phyloP scores from a whole-genome alignment of 2,329 filamentous ascomycete species.

The Penicillium sp. region DNA sequence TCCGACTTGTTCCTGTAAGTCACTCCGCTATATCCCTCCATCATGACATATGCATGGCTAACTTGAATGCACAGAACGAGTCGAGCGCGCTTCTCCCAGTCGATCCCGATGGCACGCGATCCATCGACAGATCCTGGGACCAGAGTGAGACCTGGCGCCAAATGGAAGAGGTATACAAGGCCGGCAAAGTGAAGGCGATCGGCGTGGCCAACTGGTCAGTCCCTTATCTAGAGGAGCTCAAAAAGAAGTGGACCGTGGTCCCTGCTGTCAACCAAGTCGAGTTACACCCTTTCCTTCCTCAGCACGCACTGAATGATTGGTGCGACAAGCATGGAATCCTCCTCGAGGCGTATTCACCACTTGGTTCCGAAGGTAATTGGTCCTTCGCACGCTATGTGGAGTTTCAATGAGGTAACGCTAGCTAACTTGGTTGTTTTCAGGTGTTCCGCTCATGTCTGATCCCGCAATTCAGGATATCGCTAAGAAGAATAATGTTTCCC shows the following conservation, averaged over 20 bases:
- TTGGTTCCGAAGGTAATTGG: conserved; percentile 20
- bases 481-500: conserved; percentile 12
- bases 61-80: conserved; percentile 11
- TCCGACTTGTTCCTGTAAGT: conserved; percentile 23
- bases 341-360: conserved; percentile 41
- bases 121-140: conserved; percentile 33
- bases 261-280: conserved; percentile 41
- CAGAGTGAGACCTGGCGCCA: conserved; percentile 22
- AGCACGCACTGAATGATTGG: conserved; percentile 38
- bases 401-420: background rate
- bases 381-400: background rate
- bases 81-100: conserved; percentile 10
- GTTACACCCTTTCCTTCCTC: conserved; percentile 42
- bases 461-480: conserved; percentile 14
- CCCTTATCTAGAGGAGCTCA: conserved; percentile 20
- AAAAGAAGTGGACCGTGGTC: conserved; percentile 19
- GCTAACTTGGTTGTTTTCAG: conserved; percentile 8
- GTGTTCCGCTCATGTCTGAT: conserved; percentile 16
- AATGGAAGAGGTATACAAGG: conserved; percentile 23
- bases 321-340: conserved; percentile 37
- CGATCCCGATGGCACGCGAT: conserved; percentile 23
- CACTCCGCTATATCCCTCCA: background rate
- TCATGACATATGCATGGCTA: background rate
- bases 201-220: conserved; percentile 27
- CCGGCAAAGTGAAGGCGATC: conserved; percentile 27